phyloP scores from a whole-genome alignment of 164 flowering plant species.

The Sextonia rubra region DNA sequence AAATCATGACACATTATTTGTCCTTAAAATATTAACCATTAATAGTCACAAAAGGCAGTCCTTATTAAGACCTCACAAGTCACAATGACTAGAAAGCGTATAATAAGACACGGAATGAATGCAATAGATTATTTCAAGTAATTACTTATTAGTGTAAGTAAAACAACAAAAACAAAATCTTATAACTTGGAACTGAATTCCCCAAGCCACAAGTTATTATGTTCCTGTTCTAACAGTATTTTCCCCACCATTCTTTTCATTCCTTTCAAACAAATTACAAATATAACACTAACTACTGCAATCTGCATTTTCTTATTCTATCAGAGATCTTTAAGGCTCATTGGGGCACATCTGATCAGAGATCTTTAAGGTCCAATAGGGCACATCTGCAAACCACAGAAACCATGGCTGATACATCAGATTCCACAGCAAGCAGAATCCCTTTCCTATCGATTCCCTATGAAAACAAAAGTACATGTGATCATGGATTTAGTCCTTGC shows the following conservation, averaged over 20 bases:
- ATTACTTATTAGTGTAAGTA: neutral
- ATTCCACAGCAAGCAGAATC: too few species aligned
- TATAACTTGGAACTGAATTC: neutral
- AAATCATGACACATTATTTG: neutral
- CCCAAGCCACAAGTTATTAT: neutral
- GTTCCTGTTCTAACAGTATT: neutral
- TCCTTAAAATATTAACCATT: too few species aligned
- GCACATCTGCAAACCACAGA: too few species aligned
- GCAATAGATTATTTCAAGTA: neutral
- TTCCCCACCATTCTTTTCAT: neutral
- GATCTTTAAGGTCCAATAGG: too few species aligned
- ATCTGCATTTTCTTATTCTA: neutral
- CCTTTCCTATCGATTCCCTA: too few species aligned
- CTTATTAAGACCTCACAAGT: neutral
- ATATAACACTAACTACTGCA: neutral
- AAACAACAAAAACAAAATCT: too few species aligned
- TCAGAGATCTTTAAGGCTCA: neutral
- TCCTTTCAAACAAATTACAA: neutral
- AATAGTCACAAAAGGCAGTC: neutral
- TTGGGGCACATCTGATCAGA: too few species aligned
- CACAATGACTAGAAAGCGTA: neutral
- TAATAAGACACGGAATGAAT: too few species aligned
- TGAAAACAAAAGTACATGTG: too few species aligned
- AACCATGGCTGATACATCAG: too few species aligned
- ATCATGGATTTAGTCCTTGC: too few species aligned